These are phyloP conservation scores for Polyrhizophydium stewartii DNA, from an alignment of 371 early-diverging fungal genomes.

Conservation along the genomic window DNA sequence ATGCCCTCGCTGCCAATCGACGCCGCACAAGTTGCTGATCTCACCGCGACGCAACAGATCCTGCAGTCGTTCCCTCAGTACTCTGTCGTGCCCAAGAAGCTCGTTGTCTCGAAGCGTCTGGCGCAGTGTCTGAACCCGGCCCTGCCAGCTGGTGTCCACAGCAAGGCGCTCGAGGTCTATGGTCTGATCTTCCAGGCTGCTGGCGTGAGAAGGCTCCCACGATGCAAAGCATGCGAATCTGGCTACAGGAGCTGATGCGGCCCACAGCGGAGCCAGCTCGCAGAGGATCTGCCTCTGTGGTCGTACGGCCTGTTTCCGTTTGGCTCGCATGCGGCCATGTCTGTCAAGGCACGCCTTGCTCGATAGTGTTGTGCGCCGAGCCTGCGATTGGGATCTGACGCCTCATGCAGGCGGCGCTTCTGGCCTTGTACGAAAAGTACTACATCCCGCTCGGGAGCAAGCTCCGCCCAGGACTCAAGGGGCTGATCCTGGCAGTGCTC, in stretches of 20 bases:
- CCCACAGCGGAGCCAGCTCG: constrained; percentile 58
- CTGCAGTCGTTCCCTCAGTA: constrained; percentile 78
- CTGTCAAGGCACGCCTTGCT: constrained; percentile 61
- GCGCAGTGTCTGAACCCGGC: constrained; percentile 98
- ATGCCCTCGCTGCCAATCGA: too few species aligned
- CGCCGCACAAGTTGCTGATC: not conserved
- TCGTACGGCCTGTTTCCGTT: constrained; percentile 91
- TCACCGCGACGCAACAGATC: constrained; percentile 42
- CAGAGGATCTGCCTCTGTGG: constrained; percentile 79
- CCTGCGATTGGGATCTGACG: not conserved
- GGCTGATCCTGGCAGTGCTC: constrained; percentile 75
- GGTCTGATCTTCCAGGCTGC: constrained; percentile 79
- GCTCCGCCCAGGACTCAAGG: constrained; percentile 71
- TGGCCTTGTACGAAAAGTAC: constrained; percentile 67
- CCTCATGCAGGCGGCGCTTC: constrained; percentile 64
- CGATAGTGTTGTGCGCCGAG: not conserved
- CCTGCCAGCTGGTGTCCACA: constrained; percentile 98
- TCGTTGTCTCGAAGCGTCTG: constrained; percentile 88
- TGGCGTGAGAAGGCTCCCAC: constrained; percentile 56
- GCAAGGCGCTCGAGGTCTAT: constrained; percentile 93
- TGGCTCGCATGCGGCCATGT: constrained; percentile 77
- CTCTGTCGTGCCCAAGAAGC: constrained; percentile 74
- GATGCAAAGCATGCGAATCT: not conserved
- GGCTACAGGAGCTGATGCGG: not conserved
- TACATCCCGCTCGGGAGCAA: constrained; percentile 67